A percentile compares a stretch with the other conserved stretches of the same genome.
Evolutionary conservation across 139 green algal species (phyloP).

Genomic region (Chlorella vulgaris): DNA sequence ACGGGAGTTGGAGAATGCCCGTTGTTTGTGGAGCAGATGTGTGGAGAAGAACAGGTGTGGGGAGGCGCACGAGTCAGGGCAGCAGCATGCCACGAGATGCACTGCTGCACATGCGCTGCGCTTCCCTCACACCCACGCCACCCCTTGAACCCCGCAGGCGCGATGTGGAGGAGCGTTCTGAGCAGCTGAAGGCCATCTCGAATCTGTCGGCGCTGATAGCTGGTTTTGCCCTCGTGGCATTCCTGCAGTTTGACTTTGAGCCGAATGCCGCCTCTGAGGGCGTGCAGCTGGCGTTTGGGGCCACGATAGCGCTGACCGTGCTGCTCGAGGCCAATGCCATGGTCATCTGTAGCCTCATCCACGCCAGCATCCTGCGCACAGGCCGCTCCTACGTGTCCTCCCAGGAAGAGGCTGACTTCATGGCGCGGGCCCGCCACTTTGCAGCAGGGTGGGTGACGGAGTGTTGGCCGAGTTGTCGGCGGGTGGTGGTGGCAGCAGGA

Average conservation of each 20-base stretch:
- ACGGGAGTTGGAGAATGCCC: conserved; percentile 25
- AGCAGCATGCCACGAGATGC: no score
- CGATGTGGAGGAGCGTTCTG: conserved; percentile 22
- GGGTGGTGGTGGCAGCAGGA: neutral
- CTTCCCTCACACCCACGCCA: neutral
- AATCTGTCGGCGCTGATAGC: conserved; percentile 20
- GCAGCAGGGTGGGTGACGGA: neutral
- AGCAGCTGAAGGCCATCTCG: conserved; percentile 25
- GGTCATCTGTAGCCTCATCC: conserved; percentile 21
- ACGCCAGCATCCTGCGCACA: conserved; percentile 13
- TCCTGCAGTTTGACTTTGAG: conserved; percentile 19
- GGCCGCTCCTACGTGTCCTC: conserved; percentile 16
- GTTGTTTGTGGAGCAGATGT: neutral
- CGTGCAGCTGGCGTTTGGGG: conserved; percentile 24
- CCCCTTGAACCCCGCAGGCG: conserved; percentile 6
- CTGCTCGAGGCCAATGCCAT: conserved; percentile 12
- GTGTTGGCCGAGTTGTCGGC: neutral
- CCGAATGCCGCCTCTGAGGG: neutral
- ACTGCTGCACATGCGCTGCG: no score
- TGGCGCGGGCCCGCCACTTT: conserved; percentile 15
- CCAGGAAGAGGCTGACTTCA: conserved; percentile 28
- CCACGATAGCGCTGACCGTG: conserved; percentile 22
- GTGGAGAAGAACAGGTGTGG: conserved; percentile 32
- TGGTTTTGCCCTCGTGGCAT: conserved; percentile 4
- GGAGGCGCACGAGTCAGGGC: no score